Conservation (phyloP, 805 yeast species). For the Candida oleophila region DNA sequence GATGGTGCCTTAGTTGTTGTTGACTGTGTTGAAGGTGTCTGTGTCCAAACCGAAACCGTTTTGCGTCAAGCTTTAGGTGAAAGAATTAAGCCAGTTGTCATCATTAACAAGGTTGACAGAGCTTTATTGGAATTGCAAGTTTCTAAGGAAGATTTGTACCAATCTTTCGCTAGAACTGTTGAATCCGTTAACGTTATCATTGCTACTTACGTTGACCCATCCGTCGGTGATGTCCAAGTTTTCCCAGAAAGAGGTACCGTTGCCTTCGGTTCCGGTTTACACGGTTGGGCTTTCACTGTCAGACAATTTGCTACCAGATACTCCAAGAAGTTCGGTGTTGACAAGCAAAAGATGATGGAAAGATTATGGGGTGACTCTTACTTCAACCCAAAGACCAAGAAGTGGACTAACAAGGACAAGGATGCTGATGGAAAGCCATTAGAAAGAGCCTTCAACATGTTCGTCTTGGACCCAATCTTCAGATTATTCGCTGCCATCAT, state of each 20-base stretch:
- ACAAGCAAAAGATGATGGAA: conserved; percentile 96
- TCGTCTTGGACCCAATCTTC: conserved; percentile 98
- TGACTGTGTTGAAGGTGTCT: conserved; percentile 99
- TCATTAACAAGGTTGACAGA: conserved; percentile 99
- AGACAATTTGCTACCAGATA: conserved; percentile 98
- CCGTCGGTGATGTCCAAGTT: conserved; percentile 94
- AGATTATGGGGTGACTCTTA: conserved; percentile 99
- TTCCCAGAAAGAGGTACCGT: conserved; percentile 99
- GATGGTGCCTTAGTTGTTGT: conserved; percentile 99
- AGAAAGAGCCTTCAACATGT: conserved; percentile 99
- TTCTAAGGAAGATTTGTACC: conserved; percentile 98
- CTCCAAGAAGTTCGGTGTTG: conserved; percentile 99
- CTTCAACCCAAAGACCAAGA: conserved; percentile 99
- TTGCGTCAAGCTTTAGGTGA: conserved; percentile 98
- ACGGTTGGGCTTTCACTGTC: conserved; percentile 99
- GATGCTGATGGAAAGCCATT: conserved; percentile 93
- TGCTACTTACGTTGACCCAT: conserved; percentile 88
- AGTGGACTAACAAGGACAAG: conserved; percentile 95
- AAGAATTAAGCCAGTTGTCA: conserved; percentile 98
- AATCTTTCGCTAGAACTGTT: conserved; percentile 96
- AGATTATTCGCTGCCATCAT: conserved; percentile 94
- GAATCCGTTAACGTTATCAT: conserved; percentile 99
- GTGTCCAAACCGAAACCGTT: conserved; percentile 99
- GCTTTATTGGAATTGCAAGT: conserved; percentile 98
- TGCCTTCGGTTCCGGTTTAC: conserved; percentile 99